These are phyloP conservation scores for Mallotus nudiflorus DNA, from an alignment of 345 rosid species.

Conservation along the genomic window DNA sequence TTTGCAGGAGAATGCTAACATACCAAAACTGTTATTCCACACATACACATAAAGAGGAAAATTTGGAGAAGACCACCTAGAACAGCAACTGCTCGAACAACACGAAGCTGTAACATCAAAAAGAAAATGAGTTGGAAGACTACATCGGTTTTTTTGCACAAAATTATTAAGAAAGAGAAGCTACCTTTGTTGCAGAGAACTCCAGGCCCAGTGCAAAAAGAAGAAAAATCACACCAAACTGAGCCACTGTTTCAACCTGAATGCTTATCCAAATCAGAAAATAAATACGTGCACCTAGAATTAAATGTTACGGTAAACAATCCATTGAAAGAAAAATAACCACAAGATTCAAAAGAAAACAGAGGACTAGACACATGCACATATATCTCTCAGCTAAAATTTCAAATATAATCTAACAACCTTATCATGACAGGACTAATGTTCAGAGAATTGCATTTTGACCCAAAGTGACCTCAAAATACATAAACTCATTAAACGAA, in stretches of 20 bases:
- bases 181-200: conserved; percentile 80
- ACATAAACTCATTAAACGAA: not conserved
- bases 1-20: conserved; percentile 15
- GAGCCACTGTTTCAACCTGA: conserved; percentile 99
- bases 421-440: not conserved
- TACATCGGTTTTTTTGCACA: not conserved
- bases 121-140: conserved; percentile 21
- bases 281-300: not conserved
- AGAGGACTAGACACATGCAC: not conserved
- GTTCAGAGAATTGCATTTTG: conserved; percentile 3
- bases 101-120: conserved; percentile 58
- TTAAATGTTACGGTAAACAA: not conserved
- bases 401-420: not conserved
- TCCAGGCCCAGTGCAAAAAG: conserved; percentile 95
- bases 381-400: not conserved
- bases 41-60: conserved; percentile 83
- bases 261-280: conserved; percentile 16
- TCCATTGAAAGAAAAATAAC: not conserved
- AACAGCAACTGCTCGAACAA: conserved; percentile 93
- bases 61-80: conserved; percentile 94
- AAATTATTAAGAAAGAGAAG: not conserved
- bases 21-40: conserved; percentile 86
- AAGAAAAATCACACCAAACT: conserved; percentile 95
- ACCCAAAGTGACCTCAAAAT: not conserved
- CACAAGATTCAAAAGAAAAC: not conserved